These are phyloP conservation scores for Puccinia novopanici DNA, from an alignment of 1,284 basidiomycete genomes.

Conservation along the genomic window DNA sequence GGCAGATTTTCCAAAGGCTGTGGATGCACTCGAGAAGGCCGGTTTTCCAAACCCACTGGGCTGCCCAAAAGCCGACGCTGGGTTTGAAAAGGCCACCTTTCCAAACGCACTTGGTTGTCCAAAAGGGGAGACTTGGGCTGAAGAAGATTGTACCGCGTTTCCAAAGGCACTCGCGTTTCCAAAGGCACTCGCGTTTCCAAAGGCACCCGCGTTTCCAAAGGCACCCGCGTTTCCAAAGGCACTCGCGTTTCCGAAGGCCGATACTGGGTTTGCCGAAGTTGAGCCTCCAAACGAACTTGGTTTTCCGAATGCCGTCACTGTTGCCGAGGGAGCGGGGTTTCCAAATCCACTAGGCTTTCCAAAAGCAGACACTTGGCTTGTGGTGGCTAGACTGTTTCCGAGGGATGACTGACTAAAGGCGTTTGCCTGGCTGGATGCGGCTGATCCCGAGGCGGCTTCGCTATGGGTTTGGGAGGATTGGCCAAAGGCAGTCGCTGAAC, in stretches of 20 bases:
- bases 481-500: constrained; percentile 15
- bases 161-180: constrained; percentile 15
- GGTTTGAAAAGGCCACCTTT: background rate
- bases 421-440: background rate
- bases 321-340: background rate
- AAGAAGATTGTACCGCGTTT: background rate
- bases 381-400: constrained; percentile 2
- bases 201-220: too few species aligned
- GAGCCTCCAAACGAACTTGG: background rate
- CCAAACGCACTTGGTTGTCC: background rate
- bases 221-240: background rate
- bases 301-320: background rate
- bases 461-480: background rate
- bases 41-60: constrained; percentile 23
- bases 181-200: constrained; percentile 16
- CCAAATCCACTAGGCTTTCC: background rate
- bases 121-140: background rate
- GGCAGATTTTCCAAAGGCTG: constrained; percentile 28
- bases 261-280: background rate
- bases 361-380: background rate
- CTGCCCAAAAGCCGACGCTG: background rate
- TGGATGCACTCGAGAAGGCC: background rate
- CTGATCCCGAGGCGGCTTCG: background rate
- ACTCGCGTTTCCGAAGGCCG: background rate
- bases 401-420: constrained; percentile 6